These are phyloP conservation scores for Euptelea pleiosperma DNA, from an alignment of 164 flowering plant genomes.

Conservation along the genomic window DNA sequence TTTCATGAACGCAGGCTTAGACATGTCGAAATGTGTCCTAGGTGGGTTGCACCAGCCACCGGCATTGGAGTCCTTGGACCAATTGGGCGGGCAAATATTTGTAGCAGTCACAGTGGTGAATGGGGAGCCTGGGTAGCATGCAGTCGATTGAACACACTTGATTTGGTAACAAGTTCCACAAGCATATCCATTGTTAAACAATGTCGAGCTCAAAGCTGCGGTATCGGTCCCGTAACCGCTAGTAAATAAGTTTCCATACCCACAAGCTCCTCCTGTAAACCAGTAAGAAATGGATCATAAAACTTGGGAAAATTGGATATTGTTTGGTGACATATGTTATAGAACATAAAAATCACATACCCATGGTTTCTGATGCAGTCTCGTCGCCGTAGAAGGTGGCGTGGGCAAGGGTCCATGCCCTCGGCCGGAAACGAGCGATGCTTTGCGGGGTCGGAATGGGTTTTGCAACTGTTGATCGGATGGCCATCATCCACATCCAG, in stretches of 20 bases:
- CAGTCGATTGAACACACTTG: constrained; percentile 37
- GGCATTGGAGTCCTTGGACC: constrained; percentile 52
- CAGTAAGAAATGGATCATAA: background rate
- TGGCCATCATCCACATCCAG: constrained; percentile 7
- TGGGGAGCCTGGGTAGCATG: constrained; percentile 39
- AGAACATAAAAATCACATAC: constrained; percentile 24
- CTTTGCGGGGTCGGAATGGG: background rate
- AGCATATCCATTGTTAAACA: constrained; percentile 72
- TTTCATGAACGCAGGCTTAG: constrained; percentile 84
- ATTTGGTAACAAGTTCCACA: constrained; percentile 84
- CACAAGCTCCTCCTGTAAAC: constrained; percentile 88
- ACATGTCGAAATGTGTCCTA: constrained; percentile 77
- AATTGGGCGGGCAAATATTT: constrained; percentile 87
- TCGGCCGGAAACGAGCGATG: constrained; percentile 28
- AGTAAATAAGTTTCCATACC: constrained; percentile 66
- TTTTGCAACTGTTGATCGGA: constrained; percentile 13
- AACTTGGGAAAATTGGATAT: background rate
- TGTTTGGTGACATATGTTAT: background rate
- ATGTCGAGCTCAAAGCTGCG: constrained; percentile 71
- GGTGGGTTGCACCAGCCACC: constrained; percentile 99
- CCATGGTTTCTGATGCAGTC: constrained; percentile 75
- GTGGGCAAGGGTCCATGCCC: constrained; percentile 53
- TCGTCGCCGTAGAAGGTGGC: constrained; percentile 98
- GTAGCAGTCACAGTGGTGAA: constrained; percentile 71
- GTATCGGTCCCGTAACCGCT: constrained; percentile 79